Conservation (phyloP, 2,329 filamentous ascomycete species). For the Kalmusia sp. region DNA sequence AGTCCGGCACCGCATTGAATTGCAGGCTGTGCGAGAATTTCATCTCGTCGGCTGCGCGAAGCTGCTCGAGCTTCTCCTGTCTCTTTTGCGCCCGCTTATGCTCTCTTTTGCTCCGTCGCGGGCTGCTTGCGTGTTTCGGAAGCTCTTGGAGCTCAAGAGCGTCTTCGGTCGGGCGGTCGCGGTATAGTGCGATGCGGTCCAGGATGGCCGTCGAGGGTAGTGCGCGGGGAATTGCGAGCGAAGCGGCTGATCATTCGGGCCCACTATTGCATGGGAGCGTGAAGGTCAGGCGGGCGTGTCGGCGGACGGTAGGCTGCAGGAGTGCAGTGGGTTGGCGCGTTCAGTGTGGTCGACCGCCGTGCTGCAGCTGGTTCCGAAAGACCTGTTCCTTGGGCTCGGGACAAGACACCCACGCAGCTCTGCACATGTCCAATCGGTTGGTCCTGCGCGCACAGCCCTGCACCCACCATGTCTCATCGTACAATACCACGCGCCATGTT, state of each 20-base stretch:
- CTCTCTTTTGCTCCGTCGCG: conserved; percentile 17
- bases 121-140: conserved; percentile 8
- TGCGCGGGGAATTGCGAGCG: neutral
- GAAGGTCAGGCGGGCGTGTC: neutral
- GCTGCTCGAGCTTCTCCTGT: conserved; percentile 70
- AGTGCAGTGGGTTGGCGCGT: conserved; percentile 1
- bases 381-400: neutral
- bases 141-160: conserved; percentile 44
- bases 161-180: conserved; percentile 24
- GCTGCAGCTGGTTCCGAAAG: neutral
- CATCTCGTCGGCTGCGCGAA: conserved; percentile 84
- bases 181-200: conserved; percentile 30
- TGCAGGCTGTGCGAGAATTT: conserved; percentile 99
- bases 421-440: conserved; percentile 13
- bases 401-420: neutral
- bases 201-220: conserved; percentile 28
- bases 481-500: neutral
- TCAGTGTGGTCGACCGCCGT: neutral
- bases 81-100: conserved; percentile 53
- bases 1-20: conserved; percentile 99
- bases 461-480: neutral
- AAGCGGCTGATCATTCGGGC: neutral
- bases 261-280: conserved; percentile 1
- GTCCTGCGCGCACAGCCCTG: neutral
- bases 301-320: neutral